A percentile compares a stretch with the other conserved stretches of the same genome.
Conservation (phyloP, 495 filamentous ascomycete genomes). For the Apodospora peruviana region DNA sequence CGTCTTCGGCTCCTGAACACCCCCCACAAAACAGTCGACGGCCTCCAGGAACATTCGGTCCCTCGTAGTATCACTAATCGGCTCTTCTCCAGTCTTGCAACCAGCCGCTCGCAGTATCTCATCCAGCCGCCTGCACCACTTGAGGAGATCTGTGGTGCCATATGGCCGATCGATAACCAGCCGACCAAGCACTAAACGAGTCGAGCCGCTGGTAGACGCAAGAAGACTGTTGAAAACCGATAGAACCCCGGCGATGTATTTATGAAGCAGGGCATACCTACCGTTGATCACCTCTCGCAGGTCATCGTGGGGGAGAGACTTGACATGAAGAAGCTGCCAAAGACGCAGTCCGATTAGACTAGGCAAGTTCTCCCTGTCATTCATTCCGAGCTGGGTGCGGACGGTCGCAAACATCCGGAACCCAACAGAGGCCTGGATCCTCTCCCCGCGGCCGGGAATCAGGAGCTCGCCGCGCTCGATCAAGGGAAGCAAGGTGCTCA, state of each 20-base stretch:
- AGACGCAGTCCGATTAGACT: constrained; percentile 69
- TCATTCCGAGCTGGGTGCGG: constrained; percentile 66
- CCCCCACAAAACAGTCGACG: constrained; percentile 80
- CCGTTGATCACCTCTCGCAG: constrained; percentile 64
- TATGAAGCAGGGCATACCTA: constrained; percentile 62
- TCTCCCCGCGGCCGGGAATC: constrained; percentile 81
- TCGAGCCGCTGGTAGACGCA: constrained; percentile 42
- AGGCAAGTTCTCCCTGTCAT: constrained; percentile 59
- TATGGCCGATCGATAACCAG: constrained; percentile 52
- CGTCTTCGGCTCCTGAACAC: constrained; percentile 60
- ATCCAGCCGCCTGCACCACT: constrained; percentile 77
- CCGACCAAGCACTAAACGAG: constrained; percentile 49
- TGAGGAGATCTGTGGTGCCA: constrained; percentile 78
- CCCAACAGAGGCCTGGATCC: constrained; percentile 69
- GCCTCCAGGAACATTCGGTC: constrained; percentile 89
- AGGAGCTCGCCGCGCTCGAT: constrained; percentile 83
- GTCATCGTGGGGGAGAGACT: constrained; percentile 63
- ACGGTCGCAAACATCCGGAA: constrained; percentile 91
- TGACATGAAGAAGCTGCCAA: constrained; percentile 70
- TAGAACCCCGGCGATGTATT: constrained; percentile 65
- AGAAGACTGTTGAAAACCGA: constrained; percentile 67
- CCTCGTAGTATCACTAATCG: constrained; percentile 63
- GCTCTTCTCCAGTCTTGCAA: constrained; percentile 65
- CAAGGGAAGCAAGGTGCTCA: constrained; percentile 83
- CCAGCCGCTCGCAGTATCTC: constrained; percentile 51